Base-by-base conservation (phyloP, 2,329 filamentous ascomycete genomes). In the Fusarium aywerte region DNA sequence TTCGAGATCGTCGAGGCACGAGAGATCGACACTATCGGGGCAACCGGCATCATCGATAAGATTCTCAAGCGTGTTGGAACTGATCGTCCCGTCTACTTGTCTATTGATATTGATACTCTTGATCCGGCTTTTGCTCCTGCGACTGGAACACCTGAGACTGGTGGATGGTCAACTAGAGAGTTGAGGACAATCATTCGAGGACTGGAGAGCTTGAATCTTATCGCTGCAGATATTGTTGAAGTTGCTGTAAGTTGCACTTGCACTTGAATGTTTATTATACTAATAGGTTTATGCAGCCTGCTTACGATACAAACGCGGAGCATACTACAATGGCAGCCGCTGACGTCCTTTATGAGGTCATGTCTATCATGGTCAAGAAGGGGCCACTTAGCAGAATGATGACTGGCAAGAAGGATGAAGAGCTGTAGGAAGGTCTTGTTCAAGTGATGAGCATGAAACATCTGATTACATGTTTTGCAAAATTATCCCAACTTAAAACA, bases 21-120 rank as follows among this genome's bases (percentile, higher is more conserved):
- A 40, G 83, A 85, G 73, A 81, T 85, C 53, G 83, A 85, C 73
- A 80, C 75, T 15, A 82, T 85, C 48, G 83, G 83, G 38, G 80
- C 85, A 27, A 85, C 87, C 1, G 92, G 92, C 6, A 94, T 96
- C 75, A 90, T 95, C 76, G 87, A 90, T 78, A 89, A 87, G 76
- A 96, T 96, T 74, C 80, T 87, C 40, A 88, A 92, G 5, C 84
- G 92, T 23, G 91, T 96, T 18, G 92, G 91, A 10, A 89, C 87
- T 7, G 83, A 84, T 53, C 89, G 88, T 62, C 92, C 92, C 0
- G 91, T 96, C 0, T 96, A 96, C 75, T 80, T 96, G 31, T 92
- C 88, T 8, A 89, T 96, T 44, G 93, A 96, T 73, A 96, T 96
- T 68, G 92, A 96, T 72, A 93, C 91, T 0, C 81, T 96, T 2